Conservation (phyloP, 2,329 filamentous ascomycete genomes). For the Fusarium fracticaudum region DNA sequence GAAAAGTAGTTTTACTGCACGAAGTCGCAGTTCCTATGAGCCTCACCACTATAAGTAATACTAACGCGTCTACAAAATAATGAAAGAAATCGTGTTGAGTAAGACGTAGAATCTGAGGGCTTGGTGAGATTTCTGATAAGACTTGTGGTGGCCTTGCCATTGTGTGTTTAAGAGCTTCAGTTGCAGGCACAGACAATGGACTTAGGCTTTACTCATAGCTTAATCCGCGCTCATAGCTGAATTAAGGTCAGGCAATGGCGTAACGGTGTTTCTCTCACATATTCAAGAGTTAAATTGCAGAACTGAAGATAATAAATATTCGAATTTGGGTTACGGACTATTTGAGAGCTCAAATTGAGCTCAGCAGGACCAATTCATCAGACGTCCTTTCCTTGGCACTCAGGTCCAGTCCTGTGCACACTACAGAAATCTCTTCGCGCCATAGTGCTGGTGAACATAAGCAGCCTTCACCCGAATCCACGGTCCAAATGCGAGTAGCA, state of each 20-base stretch:
- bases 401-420: rapidly evolving
- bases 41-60: rapidly evolving
- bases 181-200: rapidly evolving
- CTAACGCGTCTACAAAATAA: rapidly evolving
- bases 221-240: background rate
- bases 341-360: rapidly evolving
- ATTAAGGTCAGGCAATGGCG: rapidly evolving
- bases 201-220: background rate
- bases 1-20: background rate
- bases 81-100: rapidly evolving
- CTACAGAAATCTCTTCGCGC: background rate
- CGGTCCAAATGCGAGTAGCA: background rate
- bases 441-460: background rate
- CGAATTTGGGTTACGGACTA: background rate
- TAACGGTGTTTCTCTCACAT: rapidly evolving
- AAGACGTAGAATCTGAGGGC: no score
- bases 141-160: rapidly evolving
- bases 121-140: background rate
- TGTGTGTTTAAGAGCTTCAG: rapidly evolving
- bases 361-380: rapidly evolving
- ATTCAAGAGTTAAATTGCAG: no score
- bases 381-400: background rate
- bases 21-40: rapidly evolving
- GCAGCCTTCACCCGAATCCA: background rate
- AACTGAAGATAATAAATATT: rapidly evolving